Base-by-base conservation (phyloP, 164 flowering plant genomes). In the Litsea cubeba region DNA sequence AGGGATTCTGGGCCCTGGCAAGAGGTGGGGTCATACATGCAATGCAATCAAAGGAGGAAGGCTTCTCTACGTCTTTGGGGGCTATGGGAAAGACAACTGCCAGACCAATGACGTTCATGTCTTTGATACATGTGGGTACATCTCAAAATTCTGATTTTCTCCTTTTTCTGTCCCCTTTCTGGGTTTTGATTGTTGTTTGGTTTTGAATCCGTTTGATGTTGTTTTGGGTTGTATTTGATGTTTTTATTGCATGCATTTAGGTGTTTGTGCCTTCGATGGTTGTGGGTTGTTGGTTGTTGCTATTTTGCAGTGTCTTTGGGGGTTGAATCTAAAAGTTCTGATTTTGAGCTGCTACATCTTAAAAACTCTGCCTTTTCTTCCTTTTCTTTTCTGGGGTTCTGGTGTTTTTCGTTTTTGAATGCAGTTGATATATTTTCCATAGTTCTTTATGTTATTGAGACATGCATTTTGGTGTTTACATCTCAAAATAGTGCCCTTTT, bases 21-120 rank as follows among this genome's bases (percentile, higher is more conserved):
- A 80, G 81, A 87, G 96, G 78, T 95, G 99, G 99, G 99, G 99
- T 5, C 99, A 95, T 83, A 90, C 99, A 26, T 93, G 96, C 82
- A 95, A 91, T 83, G 85, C 94, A 79, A 75, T 95, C 78, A 85
- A 80, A 83, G 95, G 97, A 50, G 99, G 98, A 7, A 87, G 84
- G 65, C 82, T 84, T 76, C 87, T 95, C 74, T 93, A 90, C 72
- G 89, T 95, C 17, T 93, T 95, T 69, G 99, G 99, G 35, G 99
- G 99, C 10, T 95, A 90, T 82, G 96, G 98, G 71, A 77, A 81
- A 78, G 87, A 88, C 66, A 92, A 89, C 76, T 87, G 91, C 71
- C 99, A 91, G 80, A 93, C 97, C 68, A 95, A 95, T 75, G 88
- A 87, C 79, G 93, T 93, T 35, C 92, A 95, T 81, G 93, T 95